Percentiles rank a stretch among this genome's conserved stretches.
phyloP scores from a whole-genome alignment of 495 filamentous ascomycete genomes.

The Beverwykella pulmonaria region DNA sequence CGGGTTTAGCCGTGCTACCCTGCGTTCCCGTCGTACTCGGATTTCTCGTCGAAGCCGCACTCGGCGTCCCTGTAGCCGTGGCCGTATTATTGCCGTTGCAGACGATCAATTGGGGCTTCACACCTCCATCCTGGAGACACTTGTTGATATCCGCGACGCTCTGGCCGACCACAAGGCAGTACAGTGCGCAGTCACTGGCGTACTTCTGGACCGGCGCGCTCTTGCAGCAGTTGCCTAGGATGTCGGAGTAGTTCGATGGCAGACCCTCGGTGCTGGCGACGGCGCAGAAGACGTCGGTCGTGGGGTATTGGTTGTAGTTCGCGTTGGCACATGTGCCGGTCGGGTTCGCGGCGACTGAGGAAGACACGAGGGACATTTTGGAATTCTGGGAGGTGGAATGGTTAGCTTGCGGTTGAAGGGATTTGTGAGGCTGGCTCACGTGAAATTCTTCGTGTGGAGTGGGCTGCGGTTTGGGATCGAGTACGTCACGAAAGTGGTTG shows the following conservation, averaged over 20 bases:
- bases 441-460: background rate
- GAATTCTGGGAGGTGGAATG: background rate
- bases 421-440: background rate
- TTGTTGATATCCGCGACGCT: constrained; percentile 14
- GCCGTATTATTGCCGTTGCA: constrained; percentile 12
- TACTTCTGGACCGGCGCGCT: constrained; percentile 22
- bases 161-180: constrained; percentile 21
- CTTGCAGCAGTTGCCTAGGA: constrained; percentile 27
- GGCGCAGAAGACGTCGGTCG: constrained; percentile 21
- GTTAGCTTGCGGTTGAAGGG: background rate
- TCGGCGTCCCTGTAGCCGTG: constrained; percentile 19
- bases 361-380: constrained; percentile 6
- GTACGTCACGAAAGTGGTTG: too few relatives aligned
- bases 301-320: constrained; percentile 8
- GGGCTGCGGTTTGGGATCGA: background rate
- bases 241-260: constrained; percentile 21
- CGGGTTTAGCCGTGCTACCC: constrained; percentile 1
- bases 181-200: constrained; percentile 21
- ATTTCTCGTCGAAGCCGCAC: background rate
- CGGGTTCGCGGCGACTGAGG: constrained; percentile 11
- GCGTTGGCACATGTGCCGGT: constrained; percentile 3
- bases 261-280: constrained; percentile 12
- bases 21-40: background rate
- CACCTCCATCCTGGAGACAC: constrained; percentile 18
- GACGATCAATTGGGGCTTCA: constrained; percentile 4